These are phyloP conservation scores for Suillus brevipes DNA, from an alignment of 768 basidiomycete genomes.

Conservation along the genomic window DNA sequence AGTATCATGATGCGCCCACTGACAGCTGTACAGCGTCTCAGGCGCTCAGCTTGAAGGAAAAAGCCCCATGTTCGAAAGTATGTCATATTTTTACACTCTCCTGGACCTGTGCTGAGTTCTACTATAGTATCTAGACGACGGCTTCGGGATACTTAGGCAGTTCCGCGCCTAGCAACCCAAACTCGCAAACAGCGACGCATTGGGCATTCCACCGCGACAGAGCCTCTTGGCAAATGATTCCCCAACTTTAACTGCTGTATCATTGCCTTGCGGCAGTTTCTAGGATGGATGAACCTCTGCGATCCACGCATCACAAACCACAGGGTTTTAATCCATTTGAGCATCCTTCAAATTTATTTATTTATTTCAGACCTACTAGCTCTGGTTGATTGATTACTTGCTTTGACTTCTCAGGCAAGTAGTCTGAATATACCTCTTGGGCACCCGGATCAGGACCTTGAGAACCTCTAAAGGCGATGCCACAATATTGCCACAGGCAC, in stretches of 20 bases:
- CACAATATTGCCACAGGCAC: neutral
- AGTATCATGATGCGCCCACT: neutral
- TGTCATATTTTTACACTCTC: neutral
- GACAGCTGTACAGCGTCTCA: neutral
- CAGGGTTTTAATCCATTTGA: constrained; percentile 22
- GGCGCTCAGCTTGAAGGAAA: neutral
- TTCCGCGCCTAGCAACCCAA: constrained; percentile 12
- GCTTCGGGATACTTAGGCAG: neutral
- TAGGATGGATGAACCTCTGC: constrained; percentile 15
- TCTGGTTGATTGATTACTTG: constrained; percentile 50
- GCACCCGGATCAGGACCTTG: constrained; percentile 40
- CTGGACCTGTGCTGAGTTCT: neutral
- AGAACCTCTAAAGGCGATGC: neutral
- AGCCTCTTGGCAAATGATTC: constrained; percentile 20
- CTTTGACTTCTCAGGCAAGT: constrained; percentile 75
- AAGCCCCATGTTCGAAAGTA: neutral
- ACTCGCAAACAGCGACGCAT: constrained; percentile 11
- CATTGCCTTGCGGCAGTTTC: constrained; percentile 26
- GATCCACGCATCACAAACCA: constrained; percentile 13
- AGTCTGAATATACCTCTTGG: constrained; percentile 72
- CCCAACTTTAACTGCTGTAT: constrained; percentile 32
- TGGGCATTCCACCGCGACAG: neutral
- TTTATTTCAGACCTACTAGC: constrained; percentile 65
- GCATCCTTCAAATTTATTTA: constrained; percentile 36
- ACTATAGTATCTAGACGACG: constrained; percentile 8